Conservation (phyloP, 2,329 filamentous ascomycete genomes). For the Calonectria montana region DNA sequence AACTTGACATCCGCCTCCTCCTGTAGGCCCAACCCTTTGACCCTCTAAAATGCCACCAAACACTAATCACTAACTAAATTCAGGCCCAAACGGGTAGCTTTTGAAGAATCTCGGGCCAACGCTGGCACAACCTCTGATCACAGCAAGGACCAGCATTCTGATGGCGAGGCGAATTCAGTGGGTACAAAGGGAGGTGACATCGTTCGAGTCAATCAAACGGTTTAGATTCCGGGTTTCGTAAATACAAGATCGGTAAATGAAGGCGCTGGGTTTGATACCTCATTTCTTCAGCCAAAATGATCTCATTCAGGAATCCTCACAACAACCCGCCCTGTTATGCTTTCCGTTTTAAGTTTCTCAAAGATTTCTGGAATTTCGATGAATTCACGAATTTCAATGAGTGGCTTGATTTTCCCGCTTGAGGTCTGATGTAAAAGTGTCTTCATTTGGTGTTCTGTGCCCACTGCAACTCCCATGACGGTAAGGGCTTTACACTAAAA, state of each 20-base stretch:
- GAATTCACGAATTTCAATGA: slow-evolving; percentile 20
- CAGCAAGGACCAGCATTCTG: neutral
- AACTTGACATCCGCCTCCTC: slow-evolving; percentile 1
- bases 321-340: slow-evolving; percentile 30
- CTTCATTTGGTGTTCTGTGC: slow-evolving; percentile 34
- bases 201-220: neutral
- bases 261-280: no score
- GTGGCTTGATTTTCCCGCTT: slow-evolving; percentile 13
- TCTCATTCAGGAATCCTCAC: slow-evolving; percentile 25
- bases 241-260: neutral
- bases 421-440: slow-evolving; percentile 23
- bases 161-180: neutral
- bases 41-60: no score
- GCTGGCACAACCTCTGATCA: neutral
- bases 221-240: neutral
- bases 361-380: slow-evolving; percentile 19
- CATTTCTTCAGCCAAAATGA: neutral
- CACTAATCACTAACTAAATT: neutral
- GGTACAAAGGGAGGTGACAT: neutral
- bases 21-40: neutral
- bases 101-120: neutral
- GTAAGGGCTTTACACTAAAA: slow-evolving; percentile 18
- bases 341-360: slow-evolving; percentile 14
- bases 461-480: slow-evolving; percentile 28
- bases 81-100: neutral